Evolutionary conservation across 2,329 filamentous ascomycete genomes (phyloP), one percentile per base, ranked within the genome.

Genomic region (Fusarium siculi): DNA sequence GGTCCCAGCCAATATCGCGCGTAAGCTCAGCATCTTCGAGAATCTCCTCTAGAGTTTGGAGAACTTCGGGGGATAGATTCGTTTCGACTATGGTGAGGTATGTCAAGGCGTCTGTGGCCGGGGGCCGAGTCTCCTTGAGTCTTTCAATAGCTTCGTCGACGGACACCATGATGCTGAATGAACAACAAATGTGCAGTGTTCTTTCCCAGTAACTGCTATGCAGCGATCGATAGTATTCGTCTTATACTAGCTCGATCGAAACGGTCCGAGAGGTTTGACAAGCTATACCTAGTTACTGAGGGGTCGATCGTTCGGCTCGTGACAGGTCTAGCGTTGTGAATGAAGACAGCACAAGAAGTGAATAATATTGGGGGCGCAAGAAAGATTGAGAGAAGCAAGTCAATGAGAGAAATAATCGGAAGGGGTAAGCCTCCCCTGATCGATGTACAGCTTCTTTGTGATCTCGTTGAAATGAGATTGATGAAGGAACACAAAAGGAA

Each of bases 1-100:
- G 84, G 80, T 96, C 93, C 93, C 93, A 96, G 55, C 93, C 93
- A 76, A 96, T 95, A 63, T 94, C 92, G 68, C 88, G 89, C 6
- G 93, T 93, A 63, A 95, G 84, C 65, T 88, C 85, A 15, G 86
- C 85, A 85, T 93, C 90, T 80, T 93, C 89, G 23, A 94, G 85
- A 40, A 93, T 89, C 28, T 91, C 86, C 74, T 94, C 88, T 50
- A 96, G 85, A 7, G 88, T 84, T 3, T 92, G 91, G 47, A 96
- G 84, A 68, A 92, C 86, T 66, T 91, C 90, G 23, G 89, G 86
- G 9, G 87, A 90, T 50, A 95, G 85, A 74, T 93, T 92, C 81
- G 93, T 90, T 80, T 94, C 92, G 77, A 96, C 84, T 71, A 95
- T 91, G 63, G 93, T 94, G 61, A 95, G 87, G 81, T 95, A 96